Conservation (phyloP, 179 eudicot genomes). For the Sideroxylon spinosum region DNA sequence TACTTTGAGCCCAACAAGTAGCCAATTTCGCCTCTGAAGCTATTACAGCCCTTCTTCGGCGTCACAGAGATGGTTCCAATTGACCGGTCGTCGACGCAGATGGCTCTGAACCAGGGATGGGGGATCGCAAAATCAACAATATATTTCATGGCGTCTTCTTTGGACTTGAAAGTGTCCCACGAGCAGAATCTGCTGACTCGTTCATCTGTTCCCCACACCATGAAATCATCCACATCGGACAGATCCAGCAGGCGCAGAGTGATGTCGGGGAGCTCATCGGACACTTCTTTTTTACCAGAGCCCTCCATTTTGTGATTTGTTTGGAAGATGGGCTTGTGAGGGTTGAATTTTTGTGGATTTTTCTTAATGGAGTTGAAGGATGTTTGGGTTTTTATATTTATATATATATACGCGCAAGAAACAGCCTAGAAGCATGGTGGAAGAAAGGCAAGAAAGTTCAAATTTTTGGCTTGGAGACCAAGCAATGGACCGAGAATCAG, state of each 20-base stretch:
- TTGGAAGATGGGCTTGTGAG: too few relatives aligned
- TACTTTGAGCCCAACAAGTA: conserved; percentile 37
- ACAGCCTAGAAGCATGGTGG: too few relatives aligned
- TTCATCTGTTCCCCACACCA: conserved; percentile 51
- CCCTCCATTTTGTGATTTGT: not conserved
- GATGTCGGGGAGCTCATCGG: conserved; percentile 11
- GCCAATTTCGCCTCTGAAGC: conserved; percentile 36
- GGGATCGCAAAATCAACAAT: conserved; percentile 21
- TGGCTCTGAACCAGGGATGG: conserved; percentile 50
- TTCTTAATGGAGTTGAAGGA: too few relatives aligned
- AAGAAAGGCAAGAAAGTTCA: too few relatives aligned
- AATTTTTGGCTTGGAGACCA: too few relatives aligned
- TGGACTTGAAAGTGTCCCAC: conserved; percentile 35
- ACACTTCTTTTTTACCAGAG: not conserved
- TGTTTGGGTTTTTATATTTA: too few relatives aligned
- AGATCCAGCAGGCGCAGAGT: conserved; percentile 39
- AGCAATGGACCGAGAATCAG: too few relatives aligned
- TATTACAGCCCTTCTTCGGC: conserved; percentile 16
- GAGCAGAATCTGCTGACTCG: conserved; percentile 40
- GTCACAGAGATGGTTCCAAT: conserved; percentile 38
- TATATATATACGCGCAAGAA: too few relatives aligned
- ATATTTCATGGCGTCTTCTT: conserved; percentile 33
- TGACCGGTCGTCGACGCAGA: conserved; percentile 36
- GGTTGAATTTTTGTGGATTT: too few relatives aligned
- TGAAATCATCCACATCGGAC: conserved; percentile 45